Conservation (phyloP, 208 protist genomes). For the Trypanosoma congolense region DNA sequence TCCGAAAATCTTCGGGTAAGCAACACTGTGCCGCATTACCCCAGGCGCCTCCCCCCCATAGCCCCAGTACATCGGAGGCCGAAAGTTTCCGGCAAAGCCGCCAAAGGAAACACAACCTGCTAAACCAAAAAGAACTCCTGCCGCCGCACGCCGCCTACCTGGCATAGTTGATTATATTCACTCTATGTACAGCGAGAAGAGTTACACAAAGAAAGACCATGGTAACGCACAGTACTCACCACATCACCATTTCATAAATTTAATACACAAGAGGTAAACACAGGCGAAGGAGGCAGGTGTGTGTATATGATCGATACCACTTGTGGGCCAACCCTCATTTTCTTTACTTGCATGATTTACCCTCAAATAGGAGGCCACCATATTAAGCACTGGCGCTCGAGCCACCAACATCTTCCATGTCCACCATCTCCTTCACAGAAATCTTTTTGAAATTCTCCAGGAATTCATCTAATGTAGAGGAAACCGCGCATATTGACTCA, state of each 20-base stretch:
- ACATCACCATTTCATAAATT: no score
- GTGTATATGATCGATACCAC: no score
- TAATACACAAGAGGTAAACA: no score
- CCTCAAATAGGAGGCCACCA: no score
- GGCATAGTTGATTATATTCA: not conserved
- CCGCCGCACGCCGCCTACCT: not conserved
- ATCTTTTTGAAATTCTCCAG: constrained; percentile 29
- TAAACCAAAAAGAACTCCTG: not conserved
- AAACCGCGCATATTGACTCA: constrained; percentile 67
- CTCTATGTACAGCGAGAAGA: not conserved
- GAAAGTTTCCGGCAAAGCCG: not conserved
- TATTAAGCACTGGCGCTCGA: no score
- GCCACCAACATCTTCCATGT: no score
- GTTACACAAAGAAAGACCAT: constrained; percentile 20
- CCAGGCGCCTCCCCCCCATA: not conserved
- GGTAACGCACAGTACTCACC: no score
- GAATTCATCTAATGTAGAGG: constrained; percentile 61
- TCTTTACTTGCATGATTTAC: no score
- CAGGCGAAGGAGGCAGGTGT: no score
- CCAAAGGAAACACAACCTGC: not conserved
- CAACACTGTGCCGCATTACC: not conserved
- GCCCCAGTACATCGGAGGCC: not conserved
- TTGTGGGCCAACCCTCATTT: no score
- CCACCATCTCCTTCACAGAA: no score
- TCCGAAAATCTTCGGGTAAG: not conserved